Evolutionary conservation across 805 yeast genomes (phyloP).

Genomic region (Saccharomycopsis capsularis): DNA sequence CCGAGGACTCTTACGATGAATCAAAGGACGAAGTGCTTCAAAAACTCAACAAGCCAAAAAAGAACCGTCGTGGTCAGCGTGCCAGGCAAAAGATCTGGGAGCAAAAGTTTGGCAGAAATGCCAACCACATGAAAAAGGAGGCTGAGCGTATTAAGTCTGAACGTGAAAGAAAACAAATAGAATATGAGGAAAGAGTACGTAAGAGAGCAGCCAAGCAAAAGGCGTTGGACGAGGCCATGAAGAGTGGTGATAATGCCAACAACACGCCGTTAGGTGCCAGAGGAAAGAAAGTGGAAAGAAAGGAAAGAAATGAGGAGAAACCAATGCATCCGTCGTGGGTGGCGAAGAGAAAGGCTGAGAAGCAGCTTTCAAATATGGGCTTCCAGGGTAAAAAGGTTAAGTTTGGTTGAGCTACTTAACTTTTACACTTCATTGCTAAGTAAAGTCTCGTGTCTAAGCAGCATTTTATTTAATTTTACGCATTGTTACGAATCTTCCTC

Average conservation of each 20-base stretch:
- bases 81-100: constrained; percentile 98
- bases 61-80: constrained; percentile 93
- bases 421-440: too few relatives aligned
- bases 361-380: constrained; percentile 53
- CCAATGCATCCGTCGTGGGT: constrained; percentile 92
- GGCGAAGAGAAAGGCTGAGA: constrained; percentile 74
- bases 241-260: constrained; percentile 31
- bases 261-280: constrained; percentile 36
- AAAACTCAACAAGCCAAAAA: constrained; percentile 46
- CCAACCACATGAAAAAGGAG: constrained; percentile 75
- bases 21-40: constrained; percentile 44
- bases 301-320: neutral
- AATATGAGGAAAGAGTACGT: constrained; percentile 64
- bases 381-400: constrained; percentile 81
- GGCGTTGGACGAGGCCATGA: constrained; percentile 20
- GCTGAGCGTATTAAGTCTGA: constrained; percentile 46
- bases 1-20: constrained; percentile 40
- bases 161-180: constrained; percentile 52
- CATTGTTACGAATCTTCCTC: too few relatives aligned
- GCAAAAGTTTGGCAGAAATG: constrained; percentile 71
- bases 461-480: too few relatives aligned
- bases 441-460: too few relatives aligned
- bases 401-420: constrained; percentile 42
- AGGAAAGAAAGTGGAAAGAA: constrained; percentile 18
- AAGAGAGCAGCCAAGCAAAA: constrained; percentile 54